phyloP scores from a whole-genome alignment of 176 grass and related monocot genomes.

The Oryza rufipogon region DNA sequence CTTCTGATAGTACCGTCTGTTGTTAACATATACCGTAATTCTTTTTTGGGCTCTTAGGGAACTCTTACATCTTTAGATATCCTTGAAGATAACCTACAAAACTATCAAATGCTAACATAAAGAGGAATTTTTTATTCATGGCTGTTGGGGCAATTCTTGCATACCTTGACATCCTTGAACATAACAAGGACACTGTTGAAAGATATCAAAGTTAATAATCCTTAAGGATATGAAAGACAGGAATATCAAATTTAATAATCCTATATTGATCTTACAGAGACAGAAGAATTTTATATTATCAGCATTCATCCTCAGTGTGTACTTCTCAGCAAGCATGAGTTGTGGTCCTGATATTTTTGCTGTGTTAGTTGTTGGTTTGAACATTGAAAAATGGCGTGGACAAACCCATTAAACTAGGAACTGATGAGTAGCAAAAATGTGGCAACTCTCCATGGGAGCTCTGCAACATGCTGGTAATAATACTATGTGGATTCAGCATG shows the following conservation, averaged over 20 bases:
- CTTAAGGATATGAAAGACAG: background rate
- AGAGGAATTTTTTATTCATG: background rate
- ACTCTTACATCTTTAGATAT: background rate
- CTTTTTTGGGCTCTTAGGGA: background rate
- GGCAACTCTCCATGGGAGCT: background rate
- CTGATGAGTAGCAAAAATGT: background rate
- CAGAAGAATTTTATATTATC: background rate
- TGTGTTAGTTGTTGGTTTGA: too few species aligned
- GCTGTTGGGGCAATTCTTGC: background rate
- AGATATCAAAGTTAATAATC: background rate
- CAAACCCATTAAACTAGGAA: background rate
- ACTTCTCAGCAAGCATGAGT: too few species aligned
- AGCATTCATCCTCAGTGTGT: background rate
- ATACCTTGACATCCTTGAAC: background rate
- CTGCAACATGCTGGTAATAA: background rate
- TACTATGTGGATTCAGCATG: background rate
- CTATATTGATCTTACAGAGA: too few species aligned
- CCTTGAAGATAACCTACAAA: background rate
- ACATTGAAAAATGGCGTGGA: too few species aligned
- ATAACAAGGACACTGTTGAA: background rate
- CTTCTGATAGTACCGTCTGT: background rate
- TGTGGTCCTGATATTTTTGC: too few species aligned
- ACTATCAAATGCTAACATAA: too few species aligned
- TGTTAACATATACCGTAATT: background rate
- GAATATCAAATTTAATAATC: too few species aligned